Base-by-base conservation (phyloP, 768 basidiomycete species). In the Fistulinella prunicolor region DNA sequence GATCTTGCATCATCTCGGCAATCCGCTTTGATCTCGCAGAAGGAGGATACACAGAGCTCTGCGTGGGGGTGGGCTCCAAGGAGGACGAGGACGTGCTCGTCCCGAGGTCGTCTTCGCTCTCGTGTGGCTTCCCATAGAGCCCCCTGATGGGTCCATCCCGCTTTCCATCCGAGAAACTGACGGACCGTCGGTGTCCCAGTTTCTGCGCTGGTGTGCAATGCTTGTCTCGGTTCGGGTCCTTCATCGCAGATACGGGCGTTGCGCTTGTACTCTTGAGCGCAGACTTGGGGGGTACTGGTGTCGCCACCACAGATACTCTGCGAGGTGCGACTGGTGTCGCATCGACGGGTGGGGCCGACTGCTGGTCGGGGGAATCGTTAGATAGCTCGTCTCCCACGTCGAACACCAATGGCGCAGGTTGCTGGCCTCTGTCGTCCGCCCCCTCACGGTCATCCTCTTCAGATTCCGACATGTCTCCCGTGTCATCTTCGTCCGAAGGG, bases 131-230 rank as follows among this genome's bases (percentile, higher is more conserved):
- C 20, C 37, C 48, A 2, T 64, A 68, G 36, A 85, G 66, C 4
- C 85, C 90, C 44, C 73, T 73, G 38, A 96, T 96, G n/a, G 89
- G 92, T 2, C 95, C 94, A 26, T 87, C 85, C 51, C 79, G 79
- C 63, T 84, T 87, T 6, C 96, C 96, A 63, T 99, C 96, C 21
- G 94, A 96, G 71, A 99, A 99, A 66, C 92, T 95, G 48, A 99
- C 95, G 36, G 89, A 92, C 32, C 92, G 78, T n/a, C 84, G 80
- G 56, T 85, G 81, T 12, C 69, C 67, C 14, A 67, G 54, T 44
- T 61, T 70, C 40, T 72, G 73, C 32, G 75, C 65, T n/a, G 84
- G 86, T 16, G 81, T 87, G 50, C 73, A 73, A 54, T 78, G 69
- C 42, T 69, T 71, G n/a, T 67, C 60, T 24, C 75, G 73, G 58